Percentiles rank a stretch among this genome's conserved stretches.
phyloP scores from a whole-genome alignment of 2,329 filamentous ascomycete genomes.

The Aspergillus neotritici region DNA sequence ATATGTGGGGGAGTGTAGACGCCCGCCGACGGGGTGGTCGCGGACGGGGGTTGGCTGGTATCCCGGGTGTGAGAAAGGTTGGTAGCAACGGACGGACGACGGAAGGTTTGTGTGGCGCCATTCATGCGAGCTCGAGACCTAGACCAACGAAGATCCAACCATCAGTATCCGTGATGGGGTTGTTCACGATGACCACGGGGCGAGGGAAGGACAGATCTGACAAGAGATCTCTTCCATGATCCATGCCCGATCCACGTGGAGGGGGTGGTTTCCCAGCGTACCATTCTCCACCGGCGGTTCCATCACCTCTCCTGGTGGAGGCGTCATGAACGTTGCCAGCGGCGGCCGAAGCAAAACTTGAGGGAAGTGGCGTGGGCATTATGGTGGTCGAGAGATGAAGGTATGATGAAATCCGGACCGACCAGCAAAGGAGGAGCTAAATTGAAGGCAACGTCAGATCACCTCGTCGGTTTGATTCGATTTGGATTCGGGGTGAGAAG shows the following conservation, averaged over 20 bases:
- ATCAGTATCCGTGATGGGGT: neutral
- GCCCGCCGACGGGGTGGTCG: slow-evolving; percentile 39
- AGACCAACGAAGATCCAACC: slow-evolving; percentile 2
- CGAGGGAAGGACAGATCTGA: neutral
- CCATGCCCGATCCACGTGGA: too few relatives aligned
- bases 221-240: too few relatives aligned
- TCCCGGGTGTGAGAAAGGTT: slow-evolving; percentile 46
- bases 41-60: slow-evolving; percentile 35
- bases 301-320: slow-evolving; percentile 56
- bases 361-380: slow-evolving; percentile 71
- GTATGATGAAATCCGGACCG: neutral
- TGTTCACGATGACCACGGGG: neutral
- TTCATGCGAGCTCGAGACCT: slow-evolving; percentile 60
- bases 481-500: slow-evolving; percentile 15
- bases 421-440: neutral
- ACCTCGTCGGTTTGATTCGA: neutral
- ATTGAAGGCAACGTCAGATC: too few relatives aligned
- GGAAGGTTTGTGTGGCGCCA: slow-evolving; percentile 63
- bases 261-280: slow-evolving; percentile 39
- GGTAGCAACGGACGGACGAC: slow-evolving; percentile 56
- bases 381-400: slow-evolving; percentile 13
- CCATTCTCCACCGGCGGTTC: slow-evolving; percentile 64
- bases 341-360: slow-evolving; percentile 78
- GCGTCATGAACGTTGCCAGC: slow-evolving; percentile 64
- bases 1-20: slow-evolving; percentile 59